Conservation (phyloP, 1,284 basidiomycete genomes). For the Ceratobasidium sp. region DNA sequence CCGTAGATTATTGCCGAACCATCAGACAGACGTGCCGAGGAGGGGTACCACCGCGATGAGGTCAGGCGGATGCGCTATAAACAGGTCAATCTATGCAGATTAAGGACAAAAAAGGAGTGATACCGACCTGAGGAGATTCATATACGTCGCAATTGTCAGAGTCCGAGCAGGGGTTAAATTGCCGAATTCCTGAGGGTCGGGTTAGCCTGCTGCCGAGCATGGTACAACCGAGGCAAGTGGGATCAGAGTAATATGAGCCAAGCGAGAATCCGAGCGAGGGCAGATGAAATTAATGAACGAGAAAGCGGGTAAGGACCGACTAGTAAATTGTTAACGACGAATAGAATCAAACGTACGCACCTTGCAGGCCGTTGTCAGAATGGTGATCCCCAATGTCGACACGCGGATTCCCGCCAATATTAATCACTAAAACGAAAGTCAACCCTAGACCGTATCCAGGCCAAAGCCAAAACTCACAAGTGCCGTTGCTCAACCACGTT, state of each 20-base stretch:
- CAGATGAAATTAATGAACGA: background rate
- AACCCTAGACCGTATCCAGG: conserved; percentile 46
- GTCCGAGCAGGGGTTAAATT: conserved; percentile 53
- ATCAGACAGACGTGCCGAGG: conserved; percentile 43
- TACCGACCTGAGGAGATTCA: conserved; percentile 61
- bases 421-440: conserved; percentile 49
- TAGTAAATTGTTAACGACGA: too few relatives aligned
- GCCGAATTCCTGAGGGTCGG: conserved; percentile 62
- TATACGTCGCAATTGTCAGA: conserved; percentile 63
- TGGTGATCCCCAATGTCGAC: conserved; percentile 7
- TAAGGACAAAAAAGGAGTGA: conserved; percentile 39
- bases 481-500: conserved; percentile 72
- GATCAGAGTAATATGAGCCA: too few relatives aligned
- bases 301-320: background rate
- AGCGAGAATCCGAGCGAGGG: too few relatives aligned
- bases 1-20: conserved; percentile 46
- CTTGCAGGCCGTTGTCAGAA: conserved; percentile 49
- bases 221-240: too few relatives aligned
- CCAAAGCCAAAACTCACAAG: conserved; percentile 57
- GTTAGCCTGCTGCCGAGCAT: conserved; percentile 60
- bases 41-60: conserved; percentile 56
- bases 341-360: conserved; percentile 34
- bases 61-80: conserved; percentile 50
- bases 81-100: conserved; percentile 52
- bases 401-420: conserved; percentile 51